phyloP scores from a whole-genome alignment of 2,329 filamentous ascomycete genomes.

The Didymella sp. region DNA sequence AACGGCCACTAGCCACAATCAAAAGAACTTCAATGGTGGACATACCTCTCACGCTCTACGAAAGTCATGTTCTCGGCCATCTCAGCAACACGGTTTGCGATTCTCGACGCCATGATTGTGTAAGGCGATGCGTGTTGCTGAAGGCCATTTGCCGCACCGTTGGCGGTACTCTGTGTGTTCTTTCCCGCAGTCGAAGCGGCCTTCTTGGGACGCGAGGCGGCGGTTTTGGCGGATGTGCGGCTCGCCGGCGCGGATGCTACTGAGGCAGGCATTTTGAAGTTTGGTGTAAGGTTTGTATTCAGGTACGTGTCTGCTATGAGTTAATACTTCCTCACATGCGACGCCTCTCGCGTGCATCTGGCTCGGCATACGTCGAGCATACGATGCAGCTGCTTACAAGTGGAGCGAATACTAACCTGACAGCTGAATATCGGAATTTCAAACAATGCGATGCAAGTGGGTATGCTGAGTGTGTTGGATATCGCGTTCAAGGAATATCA shows the following conservation, averaged over 20 bases:
- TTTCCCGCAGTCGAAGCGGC: conserved; percentile 25
- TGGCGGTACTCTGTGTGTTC: conserved; percentile 33
- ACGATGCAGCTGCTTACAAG: conserved; percentile 8
- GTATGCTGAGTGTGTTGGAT: background rate
- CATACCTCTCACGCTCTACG: conserved; percentile 54
- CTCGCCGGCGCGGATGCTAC: conserved; percentile 45
- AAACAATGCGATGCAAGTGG: conserved; percentile 3
- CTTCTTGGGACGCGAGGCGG: conserved; percentile 45
- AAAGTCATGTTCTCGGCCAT: conserved; percentile 62
- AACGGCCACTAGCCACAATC: conserved; percentile 25
- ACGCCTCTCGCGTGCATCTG: conserved; percentile 29
- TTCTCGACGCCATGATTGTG: conserved; percentile 59
- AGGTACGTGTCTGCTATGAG: background rate
- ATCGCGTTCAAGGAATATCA: conserved; percentile 10
- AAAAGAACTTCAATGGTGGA: background rate
- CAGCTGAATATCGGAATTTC: background rate
- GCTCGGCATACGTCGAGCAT: conserved; percentile 22
- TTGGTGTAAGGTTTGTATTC: background rate
- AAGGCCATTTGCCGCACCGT: conserved; percentile 39
- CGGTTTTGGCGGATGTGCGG: conserved; percentile 40
- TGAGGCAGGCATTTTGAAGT: conserved; percentile 44
- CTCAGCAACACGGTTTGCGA: conserved; percentile 60
- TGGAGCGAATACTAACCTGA: conserved; percentile 26
- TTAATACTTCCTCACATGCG: background rate
- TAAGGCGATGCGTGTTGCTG: conserved; percentile 53